phyloP scores from a whole-genome alignment of 805 yeast species.

The Diddensiella santjacobensis region DNA sequence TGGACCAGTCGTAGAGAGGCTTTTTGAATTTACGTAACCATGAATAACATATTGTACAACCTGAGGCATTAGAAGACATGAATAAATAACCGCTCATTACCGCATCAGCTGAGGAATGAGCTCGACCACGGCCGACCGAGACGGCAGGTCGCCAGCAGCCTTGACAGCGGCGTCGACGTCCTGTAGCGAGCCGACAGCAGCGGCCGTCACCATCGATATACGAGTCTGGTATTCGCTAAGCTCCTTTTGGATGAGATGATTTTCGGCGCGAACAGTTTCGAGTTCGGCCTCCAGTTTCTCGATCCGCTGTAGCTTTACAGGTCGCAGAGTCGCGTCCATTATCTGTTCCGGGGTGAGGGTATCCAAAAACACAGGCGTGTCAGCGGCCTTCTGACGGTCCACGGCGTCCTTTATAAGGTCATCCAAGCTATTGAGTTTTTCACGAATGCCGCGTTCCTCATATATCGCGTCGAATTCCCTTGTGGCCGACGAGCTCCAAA shows the following conservation, averaged over 20 bases:
- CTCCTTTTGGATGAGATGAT: slow-evolving; percentile 10
- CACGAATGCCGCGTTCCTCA: slow-evolving; percentile 40
- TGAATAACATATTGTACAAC: no score
- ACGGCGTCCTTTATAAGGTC: slow-evolving; percentile 32
- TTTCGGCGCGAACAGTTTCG: slow-evolving; percentile 4
- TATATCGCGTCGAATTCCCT: slow-evolving; percentile 55
- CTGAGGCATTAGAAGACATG: background rate
- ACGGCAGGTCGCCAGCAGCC: slow-evolving; percentile 13
- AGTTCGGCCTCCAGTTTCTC: slow-evolving; percentile 15
- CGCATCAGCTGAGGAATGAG: slow-evolving; percentile 4
- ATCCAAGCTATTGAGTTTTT: slow-evolving; percentile 39
- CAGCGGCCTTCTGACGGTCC: slow-evolving; percentile 3
- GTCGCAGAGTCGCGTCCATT: slow-evolving; percentile 28
- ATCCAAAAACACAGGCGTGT: slow-evolving; percentile 25
- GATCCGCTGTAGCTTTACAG: slow-evolving; percentile 24
- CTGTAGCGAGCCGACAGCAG: slow-evolving; percentile 3
- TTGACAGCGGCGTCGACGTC: slow-evolving; percentile 13
- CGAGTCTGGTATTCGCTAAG: background rate
- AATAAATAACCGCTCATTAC: background rate
- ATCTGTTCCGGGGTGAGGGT: slow-evolving; percentile 31
- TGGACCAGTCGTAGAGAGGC: slow-evolving; percentile 42
- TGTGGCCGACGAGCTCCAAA: slow-evolving; percentile 44
- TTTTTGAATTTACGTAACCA: slow-evolving; percentile 4
- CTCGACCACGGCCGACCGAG: slow-evolving; percentile 12
- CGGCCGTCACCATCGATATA: background rate